Percentiles rank a stretch among this genome's conserved stretches.
Conservation (phyloP, 257 asterid species). For the Anisodus tanguticus region DNA sequence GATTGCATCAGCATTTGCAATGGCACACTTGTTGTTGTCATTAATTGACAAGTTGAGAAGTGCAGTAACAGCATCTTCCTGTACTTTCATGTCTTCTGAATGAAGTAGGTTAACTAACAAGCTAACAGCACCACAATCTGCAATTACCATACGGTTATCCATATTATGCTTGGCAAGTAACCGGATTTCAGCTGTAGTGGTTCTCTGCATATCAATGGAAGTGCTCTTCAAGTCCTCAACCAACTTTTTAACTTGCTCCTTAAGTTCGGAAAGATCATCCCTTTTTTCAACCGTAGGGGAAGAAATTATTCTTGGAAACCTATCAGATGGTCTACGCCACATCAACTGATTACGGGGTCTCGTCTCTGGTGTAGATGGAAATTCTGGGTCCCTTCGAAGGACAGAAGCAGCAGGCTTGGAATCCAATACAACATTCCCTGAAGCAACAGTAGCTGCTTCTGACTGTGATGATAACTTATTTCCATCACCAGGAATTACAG, state of each 20-base stretch:
- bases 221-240: slow-evolving; percentile 70
- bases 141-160: slow-evolving; percentile 76
- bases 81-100: slow-evolving; percentile 57
- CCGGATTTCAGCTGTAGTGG: slow-evolving; percentile 68
- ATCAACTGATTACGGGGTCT: slow-evolving; percentile 64
- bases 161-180: slow-evolving; percentile 74
- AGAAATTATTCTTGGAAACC: slow-evolving; percentile 59
- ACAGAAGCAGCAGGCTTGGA: slow-evolving; percentile 49
- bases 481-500: slow-evolving; percentile 56
- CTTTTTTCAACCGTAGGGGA: slow-evolving; percentile 63
- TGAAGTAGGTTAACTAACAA: slow-evolving; percentile 64
- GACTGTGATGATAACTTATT: slow-evolving; percentile 45
- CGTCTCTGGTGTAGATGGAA: slow-evolving; percentile 31
- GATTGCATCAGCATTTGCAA: slow-evolving; percentile 78
- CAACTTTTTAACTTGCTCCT: slow-evolving; percentile 62
- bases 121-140: slow-evolving; percentile 65
- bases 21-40: slow-evolving; percentile 74
- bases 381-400: slow-evolving; percentile 54
- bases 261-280: slow-evolving; percentile 69
- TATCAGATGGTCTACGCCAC: slow-evolving; percentile 71
- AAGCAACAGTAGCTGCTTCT: slow-evolving; percentile 54
- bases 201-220: slow-evolving; percentile 60
- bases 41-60: slow-evolving; percentile 82
- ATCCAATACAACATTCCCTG: slow-evolving; percentile 64
- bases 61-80: slow-evolving; percentile 86